Conservation (phyloP, 2,329 filamentous ascomycete genomes). For the Zymoseptoria pseudotritici region DNA sequence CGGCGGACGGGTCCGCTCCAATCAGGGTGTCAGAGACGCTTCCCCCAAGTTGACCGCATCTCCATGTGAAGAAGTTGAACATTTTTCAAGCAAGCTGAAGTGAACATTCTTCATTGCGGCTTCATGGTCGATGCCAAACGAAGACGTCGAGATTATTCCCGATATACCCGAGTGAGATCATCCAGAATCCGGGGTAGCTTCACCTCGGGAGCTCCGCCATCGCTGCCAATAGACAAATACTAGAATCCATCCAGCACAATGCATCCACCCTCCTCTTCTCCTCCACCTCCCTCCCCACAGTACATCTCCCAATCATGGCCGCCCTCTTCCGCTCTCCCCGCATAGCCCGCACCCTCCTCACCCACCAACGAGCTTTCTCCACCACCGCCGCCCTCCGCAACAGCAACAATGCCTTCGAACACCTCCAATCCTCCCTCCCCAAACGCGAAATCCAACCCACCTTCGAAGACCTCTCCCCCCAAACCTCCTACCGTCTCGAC, state of each 20-base stretch:
- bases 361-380: neutral
- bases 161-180: neutral
- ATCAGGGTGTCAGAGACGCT: neutral
- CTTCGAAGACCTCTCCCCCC: slow-evolving; percentile 52
- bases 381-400: slow-evolving; percentile 14
- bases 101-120: no score
- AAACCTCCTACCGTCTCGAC: slow-evolving; percentile 14
- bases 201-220: neutral
- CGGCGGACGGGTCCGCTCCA: neutral
- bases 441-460: slow-evolving; percentile 42
- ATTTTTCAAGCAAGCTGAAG: no score
- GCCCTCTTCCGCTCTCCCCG: neutral
- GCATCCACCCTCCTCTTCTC: neutral
- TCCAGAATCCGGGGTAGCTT: neutral
- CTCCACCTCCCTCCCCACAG: neutral
- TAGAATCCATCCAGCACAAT: neutral
- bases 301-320: neutral
- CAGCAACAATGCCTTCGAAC: slow-evolving; percentile 30
- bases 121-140: no score
- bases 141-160: neutral
- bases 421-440: slow-evolving; percentile 39
- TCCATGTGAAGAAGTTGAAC: no score
- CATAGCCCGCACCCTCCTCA: neutral
- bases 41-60: no score
- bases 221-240: neutral